Evolutionary conservation across 2,329 filamentous ascomycete genomes (phyloP).

Genomic region (Colletotrichum viniferum): DNA sequence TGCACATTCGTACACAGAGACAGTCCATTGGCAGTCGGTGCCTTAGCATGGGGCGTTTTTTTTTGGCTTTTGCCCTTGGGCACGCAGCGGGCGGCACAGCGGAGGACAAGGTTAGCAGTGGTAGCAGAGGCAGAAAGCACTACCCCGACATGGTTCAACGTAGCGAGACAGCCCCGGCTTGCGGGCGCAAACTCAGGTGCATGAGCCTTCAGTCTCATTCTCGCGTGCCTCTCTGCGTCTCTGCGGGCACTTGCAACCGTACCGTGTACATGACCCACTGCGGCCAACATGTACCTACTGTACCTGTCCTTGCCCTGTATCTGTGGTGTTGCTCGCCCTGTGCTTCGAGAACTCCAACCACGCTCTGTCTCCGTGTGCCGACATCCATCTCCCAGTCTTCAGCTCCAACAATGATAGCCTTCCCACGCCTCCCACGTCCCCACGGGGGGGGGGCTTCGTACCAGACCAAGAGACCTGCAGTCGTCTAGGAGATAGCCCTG

Average conservation of each 20-base stretch:
- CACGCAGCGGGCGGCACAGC: constrained; percentile 17
- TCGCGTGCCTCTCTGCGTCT: background rate
- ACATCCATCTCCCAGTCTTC: background rate
- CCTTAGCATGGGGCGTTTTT: constrained; percentile 6
- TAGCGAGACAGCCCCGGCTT: constrained; percentile 8
- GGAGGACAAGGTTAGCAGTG: constrained; percentile 11
- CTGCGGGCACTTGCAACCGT: background rate
- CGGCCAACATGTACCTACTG: background rate
- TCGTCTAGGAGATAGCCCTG: background rate
- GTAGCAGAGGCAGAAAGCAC: background rate
- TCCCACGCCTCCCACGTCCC: background rate
- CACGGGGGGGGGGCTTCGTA: background rate
- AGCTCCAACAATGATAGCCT: background rate
- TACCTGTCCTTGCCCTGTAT: background rate
- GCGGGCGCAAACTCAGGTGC: constrained; percentile 16
- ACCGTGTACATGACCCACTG: background rate
- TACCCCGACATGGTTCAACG: constrained; percentile 6
- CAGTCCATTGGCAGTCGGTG: background rate
- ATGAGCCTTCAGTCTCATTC: constrained; percentile 15
- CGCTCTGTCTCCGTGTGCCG: background rate
- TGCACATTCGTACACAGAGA: background rate
- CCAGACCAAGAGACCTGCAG: background rate
- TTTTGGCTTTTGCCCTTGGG: constrained; percentile 18
- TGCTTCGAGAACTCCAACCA: background rate
- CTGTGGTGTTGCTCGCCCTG: background rate